phyloP scores from a whole-genome alignment of 2,329 filamentous ascomycete genomes.

The Cordyceps sp. region DNA sequence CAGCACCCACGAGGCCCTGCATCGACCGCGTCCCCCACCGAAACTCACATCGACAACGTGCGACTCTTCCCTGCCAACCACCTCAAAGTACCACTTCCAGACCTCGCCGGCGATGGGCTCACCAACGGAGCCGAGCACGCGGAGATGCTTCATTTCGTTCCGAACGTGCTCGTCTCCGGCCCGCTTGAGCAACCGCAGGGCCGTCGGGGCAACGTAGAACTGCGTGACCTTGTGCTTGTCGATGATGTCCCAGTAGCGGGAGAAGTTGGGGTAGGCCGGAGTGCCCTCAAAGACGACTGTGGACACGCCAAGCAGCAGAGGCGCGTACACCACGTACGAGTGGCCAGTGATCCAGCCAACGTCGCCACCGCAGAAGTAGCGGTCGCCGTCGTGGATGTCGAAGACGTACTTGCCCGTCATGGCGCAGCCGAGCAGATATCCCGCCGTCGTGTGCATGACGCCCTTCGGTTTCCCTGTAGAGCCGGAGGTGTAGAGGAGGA shows the following conservation, averaged over 20 bases:
- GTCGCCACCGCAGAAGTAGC: conserved; percentile 95
- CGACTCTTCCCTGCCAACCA: conserved; percentile 81
- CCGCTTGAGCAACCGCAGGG: conserved; percentile 82
- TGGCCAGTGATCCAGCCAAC: conserved; percentile 99
- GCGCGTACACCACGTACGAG: conserved; percentile 95
- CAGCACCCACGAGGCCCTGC: too few species aligned
- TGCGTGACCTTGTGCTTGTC: conserved; percentile 90
- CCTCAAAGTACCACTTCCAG: conserved; percentile 99
- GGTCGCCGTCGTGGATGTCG: conserved; percentile 86
- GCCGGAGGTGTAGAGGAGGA: conserved; percentile 94
- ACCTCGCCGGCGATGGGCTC: conserved; percentile 96
- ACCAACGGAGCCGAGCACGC: conserved; percentile 85
- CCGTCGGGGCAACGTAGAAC: conserved; percentile 96
- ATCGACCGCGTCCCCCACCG: too few species aligned
- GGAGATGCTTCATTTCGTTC: conserved; percentile 73
- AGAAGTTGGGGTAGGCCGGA: conserved; percentile 93
- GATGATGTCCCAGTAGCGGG: conserved; percentile 97
- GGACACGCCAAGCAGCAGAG: conserved; percentile 77
- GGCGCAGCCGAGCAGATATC: conserved; percentile 87
- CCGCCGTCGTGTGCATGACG: conserved; percentile 92
- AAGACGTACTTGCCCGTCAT: conserved; percentile 97
- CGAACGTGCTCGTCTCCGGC: conserved; percentile 88
- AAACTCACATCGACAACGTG: conserved; percentile 79
- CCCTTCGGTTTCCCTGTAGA: conserved; percentile 98
- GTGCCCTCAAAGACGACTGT: conserved; percentile 98